Conservation (phyloP, 2,329 filamentous ascomycete genomes). For the Parastagonospora nodorum region DNA sequence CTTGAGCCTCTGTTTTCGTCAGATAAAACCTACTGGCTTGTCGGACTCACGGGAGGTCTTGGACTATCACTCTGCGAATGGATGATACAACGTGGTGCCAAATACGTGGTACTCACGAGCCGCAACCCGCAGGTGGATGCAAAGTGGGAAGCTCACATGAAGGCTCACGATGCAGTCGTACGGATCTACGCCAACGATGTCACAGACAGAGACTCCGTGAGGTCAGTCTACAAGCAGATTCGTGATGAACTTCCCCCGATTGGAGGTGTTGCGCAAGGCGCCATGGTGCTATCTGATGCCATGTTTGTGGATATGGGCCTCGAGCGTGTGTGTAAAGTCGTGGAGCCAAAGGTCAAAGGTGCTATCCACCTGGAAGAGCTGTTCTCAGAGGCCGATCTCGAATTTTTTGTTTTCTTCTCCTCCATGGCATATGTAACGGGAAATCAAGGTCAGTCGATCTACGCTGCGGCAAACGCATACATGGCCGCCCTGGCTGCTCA, state of each 20-base stretch:
- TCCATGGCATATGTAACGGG: constrained; percentile 17
- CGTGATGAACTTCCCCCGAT: constrained; percentile 4
- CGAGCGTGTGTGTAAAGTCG: constrained; percentile 2
- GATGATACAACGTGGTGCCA: constrained; percentile 30
- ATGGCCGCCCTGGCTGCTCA: constrained; percentile 47
- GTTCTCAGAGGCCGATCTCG: constrained; percentile 14
- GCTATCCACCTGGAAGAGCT: constrained; percentile 18
- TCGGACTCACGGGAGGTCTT: constrained; percentile 26
- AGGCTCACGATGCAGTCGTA: constrained; percentile 5
- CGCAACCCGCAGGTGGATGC: constrained; percentile 24
- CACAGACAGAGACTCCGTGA: background rate
- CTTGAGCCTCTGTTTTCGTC: background rate
- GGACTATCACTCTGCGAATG: constrained; percentile 22
- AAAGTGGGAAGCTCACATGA: too few species aligned
- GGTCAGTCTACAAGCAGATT: too few species aligned
- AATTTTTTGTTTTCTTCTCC: constrained; percentile 34
- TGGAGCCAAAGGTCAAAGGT: constrained; percentile 25
- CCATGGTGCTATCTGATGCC: constrained; percentile 27
- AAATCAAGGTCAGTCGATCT: constrained; percentile 23
- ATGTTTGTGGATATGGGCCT: constrained; percentile 12
- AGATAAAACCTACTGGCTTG: constrained; percentile 22
- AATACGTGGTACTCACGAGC: constrained; percentile 43
- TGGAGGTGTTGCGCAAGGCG: constrained; percentile 19
- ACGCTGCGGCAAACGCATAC: constrained; percentile 40
- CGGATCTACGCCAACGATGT: constrained; percentile 7